Evolutionary conservation across 2,329 filamentous ascomycete genomes (phyloP).

Genomic region (Penicillium italicum): DNA sequence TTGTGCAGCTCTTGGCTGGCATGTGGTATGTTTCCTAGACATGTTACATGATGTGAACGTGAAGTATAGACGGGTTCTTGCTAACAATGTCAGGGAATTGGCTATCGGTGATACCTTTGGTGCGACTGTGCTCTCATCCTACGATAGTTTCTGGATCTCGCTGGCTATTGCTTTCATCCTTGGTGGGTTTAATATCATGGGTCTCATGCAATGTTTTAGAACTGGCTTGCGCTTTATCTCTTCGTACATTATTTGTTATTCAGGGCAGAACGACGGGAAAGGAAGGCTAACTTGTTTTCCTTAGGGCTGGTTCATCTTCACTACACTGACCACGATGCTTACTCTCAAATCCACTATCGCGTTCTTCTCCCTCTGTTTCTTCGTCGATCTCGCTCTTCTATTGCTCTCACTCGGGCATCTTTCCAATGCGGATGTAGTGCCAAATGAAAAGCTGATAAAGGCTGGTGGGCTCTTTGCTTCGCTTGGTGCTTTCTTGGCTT

Average conservation of each 20-base stretch:
- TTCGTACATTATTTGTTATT: background rate
- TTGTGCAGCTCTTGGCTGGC: slow-evolving; percentile 71
- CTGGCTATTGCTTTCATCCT: slow-evolving; percentile 66
- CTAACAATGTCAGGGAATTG: slow-evolving; percentile 61
- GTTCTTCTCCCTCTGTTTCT: slow-evolving; percentile 71
- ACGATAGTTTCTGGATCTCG: slow-evolving; percentile 74
- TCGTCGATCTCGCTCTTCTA: slow-evolving; percentile 68
- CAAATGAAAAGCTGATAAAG: slow-evolving; percentile 24
- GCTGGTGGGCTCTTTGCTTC: slow-evolving; percentile 53
- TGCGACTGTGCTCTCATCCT: slow-evolving; percentile 71
- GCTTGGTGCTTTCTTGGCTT: slow-evolving; percentile 52
- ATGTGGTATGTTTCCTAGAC: slow-evolving; percentile 62
- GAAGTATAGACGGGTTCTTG: background rate
- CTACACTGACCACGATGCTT: slow-evolving; percentile 64
- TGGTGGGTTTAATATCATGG: slow-evolving; percentile 53
- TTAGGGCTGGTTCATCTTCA: slow-evolving; percentile 76
- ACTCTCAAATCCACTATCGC: slow-evolving; percentile 71
- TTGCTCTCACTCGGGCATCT: slow-evolving; percentile 63
- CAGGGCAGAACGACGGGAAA: background rate
- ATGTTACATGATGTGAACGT: background rate
- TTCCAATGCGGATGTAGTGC: slow-evolving; percentile 32
- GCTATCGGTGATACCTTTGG: slow-evolving; percentile 75
- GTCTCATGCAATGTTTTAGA: slow-evolving; percentile 45
- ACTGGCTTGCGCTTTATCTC: slow-evolving; percentile 67
- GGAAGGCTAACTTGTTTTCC: background rate